Percentiles rank a stretch among this genome's conserved stretches.
These are phyloP conservation scores for Pseudognaphalium luteoalbum DNA, from an alignment of 129 eudicot genomes.

Conservation along the genomic window DNA sequence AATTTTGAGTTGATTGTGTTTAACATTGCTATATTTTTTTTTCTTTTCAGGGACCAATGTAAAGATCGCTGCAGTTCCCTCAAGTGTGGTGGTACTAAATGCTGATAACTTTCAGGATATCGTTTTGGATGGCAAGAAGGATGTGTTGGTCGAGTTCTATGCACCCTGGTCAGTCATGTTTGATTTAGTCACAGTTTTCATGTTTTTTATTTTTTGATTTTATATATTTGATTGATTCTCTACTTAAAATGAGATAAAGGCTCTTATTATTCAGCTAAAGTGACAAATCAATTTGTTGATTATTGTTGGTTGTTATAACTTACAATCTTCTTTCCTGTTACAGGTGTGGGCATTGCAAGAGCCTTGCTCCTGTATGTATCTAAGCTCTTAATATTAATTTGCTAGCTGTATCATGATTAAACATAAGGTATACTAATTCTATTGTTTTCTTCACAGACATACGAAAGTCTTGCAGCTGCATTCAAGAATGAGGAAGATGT, in stretches of 20 bases:
- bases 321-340: conserved; percentile 23
- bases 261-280: conserved; percentile 7
- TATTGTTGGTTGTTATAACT: conserved; percentile 11
- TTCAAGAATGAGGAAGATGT: conserved; percentile 77
- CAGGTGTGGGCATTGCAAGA: conserved; percentile 99
- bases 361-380: conserved; percentile 94
- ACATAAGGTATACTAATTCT: conserved; percentile 10
- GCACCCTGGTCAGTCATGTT: conserved; percentile 81
- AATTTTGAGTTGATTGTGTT: conserved; percentile 16
- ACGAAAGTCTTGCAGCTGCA: conserved; percentile 91
- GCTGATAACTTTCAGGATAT: conserved; percentile 83
- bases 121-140: conserved; percentile 76
- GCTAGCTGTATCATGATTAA: not conserved
- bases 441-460: conserved; percentile 45
- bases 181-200: conserved; percentile 5
- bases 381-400: conserved; percentile 15
- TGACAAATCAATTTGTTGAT: not conserved
- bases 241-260: conserved; percentile 10
- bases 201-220: not conserved
- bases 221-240: conserved; percentile 3
- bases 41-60: conserved; percentile 77
- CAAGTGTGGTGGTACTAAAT: conserved; percentile 80
- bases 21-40: not conserved
- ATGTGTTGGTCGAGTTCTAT: conserved; percentile 95
- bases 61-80: conserved; percentile 79